These are phyloP conservation scores for Colletotrichum sp. DNA, from an alignment of 2,329 filamentous ascomycete species.

Conservation along the genomic window DNA sequence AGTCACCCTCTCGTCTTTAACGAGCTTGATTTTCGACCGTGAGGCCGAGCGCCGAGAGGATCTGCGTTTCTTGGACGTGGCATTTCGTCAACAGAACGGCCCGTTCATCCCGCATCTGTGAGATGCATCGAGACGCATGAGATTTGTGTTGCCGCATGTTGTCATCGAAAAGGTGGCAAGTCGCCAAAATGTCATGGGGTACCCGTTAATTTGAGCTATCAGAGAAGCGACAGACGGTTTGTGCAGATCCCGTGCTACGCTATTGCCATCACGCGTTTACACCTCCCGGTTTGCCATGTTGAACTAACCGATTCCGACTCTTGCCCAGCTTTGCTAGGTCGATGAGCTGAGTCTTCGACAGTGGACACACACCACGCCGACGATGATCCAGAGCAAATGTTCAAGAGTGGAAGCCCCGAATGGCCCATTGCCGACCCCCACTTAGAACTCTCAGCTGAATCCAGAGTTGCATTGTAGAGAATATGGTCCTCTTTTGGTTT, in stretches of 20 bases:
- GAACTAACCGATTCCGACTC: background rate
- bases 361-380: background rate
- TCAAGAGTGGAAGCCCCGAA: background rate
- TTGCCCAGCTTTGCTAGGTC: background rate
- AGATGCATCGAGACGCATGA: background rate
- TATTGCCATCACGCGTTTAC: slow-evolving; percentile 5
- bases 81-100: background rate
- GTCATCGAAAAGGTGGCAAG: background rate
- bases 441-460: background rate
- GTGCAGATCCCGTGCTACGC: slow-evolving; percentile 1
- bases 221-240: background rate
- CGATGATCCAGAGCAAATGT: background rate
- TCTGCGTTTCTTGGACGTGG: background rate
- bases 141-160: background rate
- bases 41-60: background rate
- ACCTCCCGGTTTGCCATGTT: background rate
- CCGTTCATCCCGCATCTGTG: background rate
- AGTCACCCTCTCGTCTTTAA: background rate
- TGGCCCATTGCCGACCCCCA: background rate
- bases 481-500: background rate
- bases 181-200: background rate
- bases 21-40: background rate
- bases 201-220: background rate
- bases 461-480: background rate
- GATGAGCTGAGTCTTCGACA: background rate